phyloP scores from a whole-genome alignment of 1,139 yeast species.

The Yamadazyma songkhlaensis region DNA sequence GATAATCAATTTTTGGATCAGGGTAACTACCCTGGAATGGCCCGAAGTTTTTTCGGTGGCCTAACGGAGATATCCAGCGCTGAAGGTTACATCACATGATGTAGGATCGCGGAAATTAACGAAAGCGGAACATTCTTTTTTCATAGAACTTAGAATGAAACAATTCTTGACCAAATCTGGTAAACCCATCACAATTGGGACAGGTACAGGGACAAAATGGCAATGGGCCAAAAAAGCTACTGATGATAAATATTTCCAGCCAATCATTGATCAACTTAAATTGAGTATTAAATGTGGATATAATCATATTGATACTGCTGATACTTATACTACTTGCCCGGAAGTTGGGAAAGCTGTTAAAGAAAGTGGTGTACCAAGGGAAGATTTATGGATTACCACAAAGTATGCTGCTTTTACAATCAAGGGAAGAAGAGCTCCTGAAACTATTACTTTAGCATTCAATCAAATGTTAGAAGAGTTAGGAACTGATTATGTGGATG shows the following conservation, averaged over 20 bases:
- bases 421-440: conserved; percentile 9
- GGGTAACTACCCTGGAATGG: too few species aligned
- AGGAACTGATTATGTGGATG: conserved; percentile 64
- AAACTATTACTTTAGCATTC: conserved; percentile 28
- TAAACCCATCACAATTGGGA: conserved; percentile 34
- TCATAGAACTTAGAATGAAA: too few species aligned
- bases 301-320: conserved; percentile 67
- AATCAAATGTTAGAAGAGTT: conserved; percentile 36
- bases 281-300: conserved; percentile 48
- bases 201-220: conserved; percentile 72
- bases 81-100: background rate
- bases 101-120: background rate
- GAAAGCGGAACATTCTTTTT: too few species aligned
- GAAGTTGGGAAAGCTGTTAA: conserved; percentile 59
- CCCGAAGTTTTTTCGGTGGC: too few species aligned
- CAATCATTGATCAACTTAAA: conserved; percentile 43
- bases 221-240: conserved; percentile 41
- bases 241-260: conserved; percentile 18
- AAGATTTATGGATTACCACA: conserved; percentile 55
- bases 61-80: too few species aligned
- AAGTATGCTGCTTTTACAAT: conserved; percentile 48
- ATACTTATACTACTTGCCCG: conserved; percentile 59
- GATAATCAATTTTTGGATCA: too few species aligned
- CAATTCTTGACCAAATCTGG: conserved; percentile 34
- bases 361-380: conserved; percentile 41